Conservation (phyloP, 208 protist genomes). For the Trypanosomatidae sp. region DNA sequence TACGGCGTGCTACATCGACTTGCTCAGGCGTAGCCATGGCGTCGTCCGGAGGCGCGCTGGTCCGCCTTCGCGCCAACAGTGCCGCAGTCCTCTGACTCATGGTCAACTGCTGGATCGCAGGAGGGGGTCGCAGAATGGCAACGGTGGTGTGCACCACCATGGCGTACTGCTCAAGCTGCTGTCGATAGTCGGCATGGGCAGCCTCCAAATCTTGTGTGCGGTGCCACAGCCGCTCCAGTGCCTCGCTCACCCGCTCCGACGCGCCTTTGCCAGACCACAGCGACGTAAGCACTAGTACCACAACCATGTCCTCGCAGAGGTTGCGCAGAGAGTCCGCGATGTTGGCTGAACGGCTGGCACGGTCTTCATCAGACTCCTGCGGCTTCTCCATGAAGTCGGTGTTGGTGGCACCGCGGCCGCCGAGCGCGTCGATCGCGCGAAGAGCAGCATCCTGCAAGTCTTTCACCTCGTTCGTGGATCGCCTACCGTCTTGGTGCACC, state of each 20-base stretch:
- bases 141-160: constrained; percentile 17
- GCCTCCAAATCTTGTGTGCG: constrained; percentile 20
- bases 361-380: constrained; percentile 21
- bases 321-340: constrained; percentile 25
- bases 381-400: constrained; percentile 11
- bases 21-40: constrained; percentile 7
- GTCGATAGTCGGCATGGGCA: constrained; percentile 6
- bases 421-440: constrained; percentile 40
- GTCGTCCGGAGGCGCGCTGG: constrained; percentile 1
- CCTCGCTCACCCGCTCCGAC: constrained; percentile 39
- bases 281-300: constrained; percentile 42
- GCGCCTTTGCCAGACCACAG: constrained; percentile 39
- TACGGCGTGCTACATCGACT: constrained; percentile 8
- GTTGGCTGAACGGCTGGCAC: constrained; percentile 7
- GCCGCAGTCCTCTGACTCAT: neutral
- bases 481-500: constrained; percentile 2
- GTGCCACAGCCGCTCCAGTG: constrained; percentile 41
- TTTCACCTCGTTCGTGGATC: constrained; percentile 23
- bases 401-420: constrained; percentile 24
- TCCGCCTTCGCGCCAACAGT: constrained; percentile 6
- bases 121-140: constrained; percentile 11
- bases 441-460: constrained; percentile 42
- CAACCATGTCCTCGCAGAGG: constrained; percentile 50
- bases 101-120: neutral
- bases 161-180: constrained; percentile 15